These are phyloP conservation scores for Rhizophora apiculata DNA, from an alignment of 345 rosid genomes.

Conservation along the genomic window DNA sequence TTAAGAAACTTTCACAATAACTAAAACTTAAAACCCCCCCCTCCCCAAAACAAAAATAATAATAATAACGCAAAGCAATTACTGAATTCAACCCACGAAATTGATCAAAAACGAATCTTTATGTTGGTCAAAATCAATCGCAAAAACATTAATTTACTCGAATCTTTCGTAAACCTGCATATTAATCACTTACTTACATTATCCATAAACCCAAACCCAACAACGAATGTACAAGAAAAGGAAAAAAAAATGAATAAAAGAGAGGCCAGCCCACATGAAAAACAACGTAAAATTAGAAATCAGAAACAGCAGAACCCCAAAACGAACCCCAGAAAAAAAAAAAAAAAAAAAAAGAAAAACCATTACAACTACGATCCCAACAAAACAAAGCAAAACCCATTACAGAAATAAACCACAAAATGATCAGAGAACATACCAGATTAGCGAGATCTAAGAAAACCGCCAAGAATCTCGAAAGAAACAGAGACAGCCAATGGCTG, in stretches of 20 bases:
- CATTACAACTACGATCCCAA: not conserved
- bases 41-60: not conserved
- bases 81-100: not conserved
- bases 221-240: not conserved
- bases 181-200: slow-evolving; percentile 4
- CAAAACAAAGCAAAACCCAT: not conserved
- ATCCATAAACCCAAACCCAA: not conserved
- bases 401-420: no score
- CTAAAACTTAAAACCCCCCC: not conserved
- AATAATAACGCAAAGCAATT: not conserved
- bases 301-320: not conserved
- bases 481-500: not conserved
- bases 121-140: not conserved
- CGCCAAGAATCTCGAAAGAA: not conserved
- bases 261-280: not conserved
- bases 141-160: not conserved
- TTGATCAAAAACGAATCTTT: not conserved
- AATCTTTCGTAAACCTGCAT: not conserved
- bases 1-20: slow-evolving; percentile 12
- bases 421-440: slow-evolving; percentile 31
- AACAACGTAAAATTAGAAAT: no score
- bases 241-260: not conserved
- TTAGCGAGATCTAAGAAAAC: slow-evolving; percentile 33
- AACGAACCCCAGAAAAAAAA: not conserved
- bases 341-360: not conserved